Evolutionary conservation across 2,329 filamentous ascomycete genomes (phyloP).

Genomic region (Fusarium sp.): DNA sequence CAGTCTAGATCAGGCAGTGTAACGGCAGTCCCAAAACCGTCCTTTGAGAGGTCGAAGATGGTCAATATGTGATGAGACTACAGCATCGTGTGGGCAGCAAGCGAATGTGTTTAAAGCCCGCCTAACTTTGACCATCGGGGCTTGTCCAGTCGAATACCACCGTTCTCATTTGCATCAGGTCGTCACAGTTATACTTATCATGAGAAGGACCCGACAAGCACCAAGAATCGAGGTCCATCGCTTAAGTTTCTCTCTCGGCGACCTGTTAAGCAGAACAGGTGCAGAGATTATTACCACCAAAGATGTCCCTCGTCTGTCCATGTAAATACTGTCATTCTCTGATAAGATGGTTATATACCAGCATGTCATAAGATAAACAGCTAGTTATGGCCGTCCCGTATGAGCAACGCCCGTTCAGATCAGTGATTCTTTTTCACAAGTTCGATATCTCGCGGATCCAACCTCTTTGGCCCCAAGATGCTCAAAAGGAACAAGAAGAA

Average conservation of each 20-base stretch:
- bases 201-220: constrained; percentile 37
- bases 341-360: constrained; percentile 18
- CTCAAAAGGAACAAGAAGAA: constrained; percentile 1
- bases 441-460: constrained; percentile 45
- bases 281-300: neutral
- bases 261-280: neutral
- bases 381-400: constrained; percentile 16
- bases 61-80: neutral
- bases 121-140: constrained; percentile 28
- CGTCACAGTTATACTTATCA: constrained; percentile 41
- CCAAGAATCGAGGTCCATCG: neutral
- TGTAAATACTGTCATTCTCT: constrained; percentile 13
- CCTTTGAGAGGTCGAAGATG: constrained; percentile 33
- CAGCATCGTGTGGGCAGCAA: neutral
- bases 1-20: constrained; percentile 13
- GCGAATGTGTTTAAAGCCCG: constrained; percentile 12
- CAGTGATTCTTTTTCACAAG: constrained; percentile 51
- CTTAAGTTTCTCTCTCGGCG: neutral
- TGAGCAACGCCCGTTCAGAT: constrained; percentile 42
- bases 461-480: constrained; percentile 37
- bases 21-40: constrained; percentile 14
- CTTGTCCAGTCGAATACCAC: constrained; percentile 32
- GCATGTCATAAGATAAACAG: constrained; percentile 30
- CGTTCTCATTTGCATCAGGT: constrained; percentile 32
- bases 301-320: constrained; percentile 10